These are phyloP conservation scores for Aurantiochytrium sp. DNA, from an alignment of 108 stramenopile genomes.

Conservation along the genomic window DNA sequence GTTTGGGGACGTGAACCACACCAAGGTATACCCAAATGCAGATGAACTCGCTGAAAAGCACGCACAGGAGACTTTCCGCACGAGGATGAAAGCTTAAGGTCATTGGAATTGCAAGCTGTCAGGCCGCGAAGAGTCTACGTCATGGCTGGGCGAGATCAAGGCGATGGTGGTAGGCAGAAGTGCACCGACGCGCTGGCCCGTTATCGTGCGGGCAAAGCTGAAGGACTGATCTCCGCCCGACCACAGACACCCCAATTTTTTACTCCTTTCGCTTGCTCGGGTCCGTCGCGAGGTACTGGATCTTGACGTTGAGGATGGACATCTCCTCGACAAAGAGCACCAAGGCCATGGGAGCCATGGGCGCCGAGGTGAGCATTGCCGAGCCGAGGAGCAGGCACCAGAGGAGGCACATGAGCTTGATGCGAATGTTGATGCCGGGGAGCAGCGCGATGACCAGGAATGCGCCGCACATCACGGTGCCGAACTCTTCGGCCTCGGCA, in stretches of 20 bases:
- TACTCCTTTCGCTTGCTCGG: not conserved
- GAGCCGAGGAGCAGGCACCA: not conserved
- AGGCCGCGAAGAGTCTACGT: too few species aligned
- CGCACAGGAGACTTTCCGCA: too few species aligned
- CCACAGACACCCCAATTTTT: too few species aligned
- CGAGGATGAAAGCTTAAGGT: too few species aligned
- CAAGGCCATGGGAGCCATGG: not conserved
- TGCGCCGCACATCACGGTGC: not conserved
- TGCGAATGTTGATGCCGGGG: not conserved
- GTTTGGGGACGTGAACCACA: too few species aligned
- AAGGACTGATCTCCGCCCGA: not conserved
- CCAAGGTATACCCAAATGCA: too few species aligned
- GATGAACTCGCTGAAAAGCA: too few species aligned
- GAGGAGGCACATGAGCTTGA: not conserved
- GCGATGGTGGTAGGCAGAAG: too few species aligned
- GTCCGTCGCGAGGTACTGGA: not conserved
- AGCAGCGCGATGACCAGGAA: not conserved
- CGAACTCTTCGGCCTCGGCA: not conserved
- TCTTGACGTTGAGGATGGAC: conserved; percentile 1
- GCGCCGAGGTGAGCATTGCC: not conserved
- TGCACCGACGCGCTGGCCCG: too few species aligned
- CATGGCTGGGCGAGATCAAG: too few species aligned
- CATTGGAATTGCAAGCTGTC: too few species aligned
- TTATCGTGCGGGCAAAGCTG: too few species aligned
- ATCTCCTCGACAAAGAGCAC: not conserved